A percentile compares a stretch with the other conserved stretches of the same genome.
These are phyloP conservation scores for Piper longum DNA, from an alignment of 164 flowering plant species.

Conservation along the genomic window DNA sequence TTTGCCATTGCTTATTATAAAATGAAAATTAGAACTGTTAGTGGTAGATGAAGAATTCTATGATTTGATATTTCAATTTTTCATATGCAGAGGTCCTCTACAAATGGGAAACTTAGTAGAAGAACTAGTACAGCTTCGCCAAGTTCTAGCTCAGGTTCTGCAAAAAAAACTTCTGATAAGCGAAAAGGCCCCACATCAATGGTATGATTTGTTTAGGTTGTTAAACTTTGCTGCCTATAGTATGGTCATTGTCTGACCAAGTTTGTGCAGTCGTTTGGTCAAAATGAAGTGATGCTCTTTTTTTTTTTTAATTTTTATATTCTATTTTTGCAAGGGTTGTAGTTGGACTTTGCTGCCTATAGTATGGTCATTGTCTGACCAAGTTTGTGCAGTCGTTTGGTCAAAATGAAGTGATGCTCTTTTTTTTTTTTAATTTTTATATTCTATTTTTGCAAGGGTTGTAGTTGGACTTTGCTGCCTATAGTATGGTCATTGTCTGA, in stretches of 20 bases:
- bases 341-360: neutral
- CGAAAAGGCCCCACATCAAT: slow-evolving; percentile 39
- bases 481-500: neutral
- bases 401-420: no score
- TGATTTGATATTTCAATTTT: neutral
- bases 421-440: no score
- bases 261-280: neutral
- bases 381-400: neutral
- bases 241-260: neutral
- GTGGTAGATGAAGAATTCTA: no score
- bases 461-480: neutral
- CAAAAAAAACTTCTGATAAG: slow-evolving; percentile 57
- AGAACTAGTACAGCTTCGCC: slow-evolving; percentile 31
- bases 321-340: no score
- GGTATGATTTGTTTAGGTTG: slow-evolving; percentile 22
- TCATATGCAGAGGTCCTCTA: slow-evolving; percentile 31
- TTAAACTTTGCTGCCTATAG: neutral
- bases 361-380: neutral
- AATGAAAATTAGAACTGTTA: no score
- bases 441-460: no score
- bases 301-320: no score
- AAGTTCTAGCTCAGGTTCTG: slow-evolving; percentile 33
- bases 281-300: no score
- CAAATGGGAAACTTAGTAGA: slow-evolving; percentile 54
- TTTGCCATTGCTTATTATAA: no score